Percentiles rank a stretch among this genome's conserved stretches.
Evolutionary conservation across 2,329 filamentous ascomycete genomes (phyloP).

Genomic region (Clonostachys sp.): DNA sequence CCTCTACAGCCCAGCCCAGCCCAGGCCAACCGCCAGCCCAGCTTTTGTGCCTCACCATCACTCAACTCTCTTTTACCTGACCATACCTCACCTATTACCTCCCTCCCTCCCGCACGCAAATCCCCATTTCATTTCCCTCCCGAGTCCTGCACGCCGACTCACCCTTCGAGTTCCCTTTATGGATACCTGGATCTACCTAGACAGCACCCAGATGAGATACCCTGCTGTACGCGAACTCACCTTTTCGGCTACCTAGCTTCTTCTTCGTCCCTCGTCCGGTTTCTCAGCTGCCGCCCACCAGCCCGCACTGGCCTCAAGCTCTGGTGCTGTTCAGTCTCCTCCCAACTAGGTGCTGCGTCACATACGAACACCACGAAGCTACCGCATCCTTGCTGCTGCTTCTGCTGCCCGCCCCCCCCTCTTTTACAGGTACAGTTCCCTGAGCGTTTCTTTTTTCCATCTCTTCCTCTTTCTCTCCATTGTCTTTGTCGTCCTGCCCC

Average conservation of each 20-base stretch:
- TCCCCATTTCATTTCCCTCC: neutral
- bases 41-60: neutral
- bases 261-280: neutral
- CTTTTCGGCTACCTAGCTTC: neutral
- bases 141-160: neutral
- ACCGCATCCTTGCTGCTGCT: neutral
- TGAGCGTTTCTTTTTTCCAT: neutral
- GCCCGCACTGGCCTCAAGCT: neutral
- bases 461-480: constrained; percentile 1
- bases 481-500: neutral
- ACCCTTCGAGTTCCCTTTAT: neutral
- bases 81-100: neutral
- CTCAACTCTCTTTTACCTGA: neutral
- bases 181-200: neutral
- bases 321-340: neutral
- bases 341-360: neutral
- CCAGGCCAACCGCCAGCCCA: neutral
- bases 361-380: neutral
- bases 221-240: neutral
- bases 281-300: neutral
- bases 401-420: neutral
- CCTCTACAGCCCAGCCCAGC: neutral
- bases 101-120: neutral
- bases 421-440: neutral
- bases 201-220: neutral